Evolutionary conservation across 2,329 filamentous ascomycete species (phyloP), one percentile per base, ranked within the genome.

Genomic region (Penicillium fuscoglaucum): DNA sequence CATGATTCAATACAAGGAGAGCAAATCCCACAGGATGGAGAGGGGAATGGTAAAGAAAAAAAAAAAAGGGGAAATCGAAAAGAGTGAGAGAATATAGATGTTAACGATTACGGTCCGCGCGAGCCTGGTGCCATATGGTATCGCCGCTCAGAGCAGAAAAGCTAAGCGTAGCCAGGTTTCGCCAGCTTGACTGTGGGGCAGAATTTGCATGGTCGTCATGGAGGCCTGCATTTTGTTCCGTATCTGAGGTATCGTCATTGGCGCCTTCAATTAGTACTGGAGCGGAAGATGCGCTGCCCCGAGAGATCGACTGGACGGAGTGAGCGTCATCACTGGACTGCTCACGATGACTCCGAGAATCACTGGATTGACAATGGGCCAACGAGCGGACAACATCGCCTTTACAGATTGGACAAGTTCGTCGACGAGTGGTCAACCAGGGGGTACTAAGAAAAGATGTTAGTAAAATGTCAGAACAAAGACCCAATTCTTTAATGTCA

Each of bases 341-440:
- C 44, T 80, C 76, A 33, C 75, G 70, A 29, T 76, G 66, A 33
- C 65, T 59, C 44, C 49, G 63, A n/a, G 58, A 35, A 43, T 68
- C 67, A 31, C 58, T 49, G 17, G 62, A 44, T 21, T 67, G 65
- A n/a, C 62, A 64, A 33, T 79, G 81, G 19, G 86, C 83, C 63
- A 91, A 70, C 1, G 79, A 80, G 44, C 79, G 75, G 17, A 99
- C 93, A 37, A 99, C 95, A 72, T 99, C 95, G 49, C 93, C 92
- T 79, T 99, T 99, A 80, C 95, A 99, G 60, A 99, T 98, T 0
- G 95, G 95, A 69, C 95, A 99, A n/a, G 95, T 99, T 62, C 95
- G 88, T 63, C 95, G 89, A 49, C 93, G 88, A 17, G 93, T 98
- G 0, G 93, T 97, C 52, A 99, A 81, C 95, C 95, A 99, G 2